phyloP scores from a whole-genome alignment of 202 grass and related monocot genomes.

The Schoenoplectus tabernaemontani region DNA sequence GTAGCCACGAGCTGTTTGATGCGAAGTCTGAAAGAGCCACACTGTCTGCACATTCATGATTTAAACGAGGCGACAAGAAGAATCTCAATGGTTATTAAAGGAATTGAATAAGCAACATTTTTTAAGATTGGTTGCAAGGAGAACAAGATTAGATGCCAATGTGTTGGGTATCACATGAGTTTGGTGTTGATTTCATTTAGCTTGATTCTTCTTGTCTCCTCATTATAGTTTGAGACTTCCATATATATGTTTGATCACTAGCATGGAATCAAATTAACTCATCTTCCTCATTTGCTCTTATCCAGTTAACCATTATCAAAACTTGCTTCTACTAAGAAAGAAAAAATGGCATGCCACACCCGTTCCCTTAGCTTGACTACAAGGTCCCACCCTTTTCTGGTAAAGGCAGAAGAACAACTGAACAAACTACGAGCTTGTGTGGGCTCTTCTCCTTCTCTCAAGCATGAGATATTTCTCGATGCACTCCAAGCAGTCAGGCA shows the following conservation, averaged over 20 bases:
- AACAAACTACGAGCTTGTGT: slow-evolving; percentile 39
- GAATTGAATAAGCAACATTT: not conserved
- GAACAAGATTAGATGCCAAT: not conserved
- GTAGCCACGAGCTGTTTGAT: not conserved
- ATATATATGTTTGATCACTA: not conserved
- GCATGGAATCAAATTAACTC: not conserved
- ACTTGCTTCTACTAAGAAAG: not conserved
- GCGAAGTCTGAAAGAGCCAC: not conserved
- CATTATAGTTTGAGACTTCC: not conserved
- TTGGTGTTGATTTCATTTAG: slow-evolving; percentile 1
- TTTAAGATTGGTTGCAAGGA: not conserved
- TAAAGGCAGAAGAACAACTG: slow-evolving; percentile 50
- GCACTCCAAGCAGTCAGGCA: slow-evolving; percentile 34
- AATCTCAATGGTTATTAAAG: not conserved
- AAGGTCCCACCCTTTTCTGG: slow-evolving; percentile 26
- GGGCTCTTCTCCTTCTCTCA: slow-evolving; percentile 27
- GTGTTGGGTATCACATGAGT: slow-evolving; percentile 3
- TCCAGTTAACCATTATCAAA: not conserved
- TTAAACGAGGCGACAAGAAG: not conserved
- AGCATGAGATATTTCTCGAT: slow-evolving; percentile 8
- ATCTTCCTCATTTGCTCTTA: not conserved
- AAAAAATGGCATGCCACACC: slow-evolving; percentile 26
- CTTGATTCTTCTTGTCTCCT: not conserved
- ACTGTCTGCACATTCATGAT: not conserved
- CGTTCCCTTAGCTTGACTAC: slow-evolving; percentile 52